These are phyloP conservation scores for Metschnikowia hibisci DNA, from an alignment of 805 yeast genomes.

Conservation along the genomic window DNA sequence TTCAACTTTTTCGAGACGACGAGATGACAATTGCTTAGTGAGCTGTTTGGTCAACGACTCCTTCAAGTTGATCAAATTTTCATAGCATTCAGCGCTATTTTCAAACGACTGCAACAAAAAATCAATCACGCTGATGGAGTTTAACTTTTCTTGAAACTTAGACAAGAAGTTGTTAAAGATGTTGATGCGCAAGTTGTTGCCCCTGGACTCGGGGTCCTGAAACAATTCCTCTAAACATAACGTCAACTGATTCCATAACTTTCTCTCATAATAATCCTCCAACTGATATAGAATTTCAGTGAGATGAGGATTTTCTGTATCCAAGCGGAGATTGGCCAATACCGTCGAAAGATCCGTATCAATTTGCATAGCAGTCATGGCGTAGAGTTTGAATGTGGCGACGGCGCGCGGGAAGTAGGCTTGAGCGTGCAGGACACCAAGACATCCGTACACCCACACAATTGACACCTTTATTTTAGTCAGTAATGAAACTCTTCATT, in stretches of 20 bases:
- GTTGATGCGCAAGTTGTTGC: slow-evolving; percentile 49
- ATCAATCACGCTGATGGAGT: slow-evolving; percentile 73
- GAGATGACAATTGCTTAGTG: slow-evolving; percentile 27
- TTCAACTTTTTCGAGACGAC: slow-evolving; percentile 24
- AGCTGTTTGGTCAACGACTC: slow-evolving; percentile 22
- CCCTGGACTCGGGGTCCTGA: slow-evolving; percentile 46
- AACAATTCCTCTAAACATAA: slow-evolving; percentile 60
- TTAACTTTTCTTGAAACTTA: slow-evolving; percentile 65
- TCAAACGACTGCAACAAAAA: slow-evolving; percentile 57
- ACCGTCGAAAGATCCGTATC: slow-evolving; percentile 42
- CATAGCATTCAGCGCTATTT: slow-evolving; percentile 26
- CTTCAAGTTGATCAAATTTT: slow-evolving; percentile 35
- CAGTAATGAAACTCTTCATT: slow-evolving; percentile 21
- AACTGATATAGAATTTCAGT: slow-evolving; percentile 59
- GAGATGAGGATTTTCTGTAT: slow-evolving; percentile 58
- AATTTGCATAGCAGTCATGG: slow-evolving; percentile 33
- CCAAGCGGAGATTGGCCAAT: slow-evolving; percentile 59
- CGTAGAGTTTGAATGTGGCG: background rate
- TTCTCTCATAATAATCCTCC: slow-evolving; percentile 83
- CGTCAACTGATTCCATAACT: slow-evolving; percentile 93
- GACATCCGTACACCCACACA: background rate
- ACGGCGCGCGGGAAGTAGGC: background rate
- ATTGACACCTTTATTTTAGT: background rate
- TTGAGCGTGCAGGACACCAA: background rate
- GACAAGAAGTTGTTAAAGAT: slow-evolving; percentile 69